Evolutionary conservation across 2,329 filamentous ascomycete species (phyloP).

Genomic region (Leptodontidium sp.): DNA sequence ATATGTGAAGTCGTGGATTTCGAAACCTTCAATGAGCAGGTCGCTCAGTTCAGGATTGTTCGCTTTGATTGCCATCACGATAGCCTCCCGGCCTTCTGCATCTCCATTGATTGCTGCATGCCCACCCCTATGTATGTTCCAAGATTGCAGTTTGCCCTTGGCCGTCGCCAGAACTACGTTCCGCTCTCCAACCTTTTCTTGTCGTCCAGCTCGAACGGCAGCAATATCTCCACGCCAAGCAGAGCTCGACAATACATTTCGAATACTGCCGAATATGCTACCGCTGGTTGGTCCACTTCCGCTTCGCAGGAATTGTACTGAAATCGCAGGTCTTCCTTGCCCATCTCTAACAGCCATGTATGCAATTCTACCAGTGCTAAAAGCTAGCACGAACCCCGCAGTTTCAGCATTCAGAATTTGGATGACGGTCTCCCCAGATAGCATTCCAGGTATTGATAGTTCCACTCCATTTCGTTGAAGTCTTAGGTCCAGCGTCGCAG

Average conservation of each 20-base stretch:
- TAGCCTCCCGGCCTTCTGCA: slow-evolving; percentile 70
- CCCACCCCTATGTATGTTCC: slow-evolving; percentile 89
- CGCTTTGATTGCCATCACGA: slow-evolving; percentile 69
- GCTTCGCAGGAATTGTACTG: slow-evolving; percentile 77
- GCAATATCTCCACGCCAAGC: slow-evolving; percentile 79
- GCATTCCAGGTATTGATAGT: slow-evolving; percentile 75
- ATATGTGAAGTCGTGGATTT: slow-evolving; percentile 82
- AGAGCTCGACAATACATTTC: slow-evolving; percentile 75
- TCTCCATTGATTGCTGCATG: slow-evolving; percentile 79
- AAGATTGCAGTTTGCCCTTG: slow-evolving; percentile 80
- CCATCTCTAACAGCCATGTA: slow-evolving; percentile 87
- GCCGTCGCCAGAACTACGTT: slow-evolving; percentile 82
- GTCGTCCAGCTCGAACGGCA: slow-evolving; percentile 78
- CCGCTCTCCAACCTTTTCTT: slow-evolving; percentile 80
- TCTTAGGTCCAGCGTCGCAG: slow-evolving; percentile 80
- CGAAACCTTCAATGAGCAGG: slow-evolving; percentile 67
- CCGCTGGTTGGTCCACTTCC: slow-evolving; percentile 61
- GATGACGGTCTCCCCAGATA: slow-evolving; percentile 79
- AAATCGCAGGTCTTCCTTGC: slow-evolving; percentile 84
- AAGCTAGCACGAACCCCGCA: slow-evolving; percentile 83
- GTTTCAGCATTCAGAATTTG: slow-evolving; percentile 84
- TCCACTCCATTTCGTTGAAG: slow-evolving; percentile 85
- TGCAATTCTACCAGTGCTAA: slow-evolving; percentile 85
- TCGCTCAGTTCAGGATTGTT: slow-evolving; percentile 58
- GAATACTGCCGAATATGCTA: slow-evolving; percentile 83